Evolutionary conservation across 495 filamentous ascomycete genomes (phyloP).

Genomic region (Antarctomyces pellizariae): DNA sequence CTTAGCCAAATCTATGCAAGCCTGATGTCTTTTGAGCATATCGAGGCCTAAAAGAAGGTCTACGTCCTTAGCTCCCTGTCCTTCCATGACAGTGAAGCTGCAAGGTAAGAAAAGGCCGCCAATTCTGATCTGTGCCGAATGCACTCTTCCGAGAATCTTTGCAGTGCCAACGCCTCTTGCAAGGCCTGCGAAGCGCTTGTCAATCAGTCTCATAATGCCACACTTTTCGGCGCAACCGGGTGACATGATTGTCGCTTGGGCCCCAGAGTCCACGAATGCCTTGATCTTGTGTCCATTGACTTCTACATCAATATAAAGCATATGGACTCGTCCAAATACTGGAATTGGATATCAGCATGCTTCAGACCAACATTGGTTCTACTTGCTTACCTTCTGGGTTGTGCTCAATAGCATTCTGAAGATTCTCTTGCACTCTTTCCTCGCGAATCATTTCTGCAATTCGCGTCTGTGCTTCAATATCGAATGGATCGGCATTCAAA

Average conservation of each 20-base stretch:
- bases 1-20: slow-evolving; percentile 64
- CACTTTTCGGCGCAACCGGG: slow-evolving; percentile 73
- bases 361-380: not conserved
- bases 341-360: slow-evolving; percentile 4
- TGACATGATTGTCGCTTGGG: slow-evolving; percentile 97
- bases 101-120: slow-evolving; percentile 71
- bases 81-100: slow-evolving; percentile 99
- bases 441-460: slow-evolving; percentile 95
- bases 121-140: slow-evolving; percentile 82
- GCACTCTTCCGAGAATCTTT: slow-evolving; percentile 81
- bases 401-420: slow-evolving; percentile 88
- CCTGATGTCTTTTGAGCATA: slow-evolving; percentile 89
- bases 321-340: slow-evolving; percentile 85
- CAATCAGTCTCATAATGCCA: slow-evolving; percentile 93
- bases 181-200: slow-evolving; percentile 73
- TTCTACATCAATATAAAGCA: slow-evolving; percentile 91
- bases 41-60: slow-evolving; percentile 85
- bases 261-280: slow-evolving; percentile 92
- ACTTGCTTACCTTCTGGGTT: slow-evolving; percentile 65
- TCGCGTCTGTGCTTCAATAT: slow-evolving; percentile 67
- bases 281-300: slow-evolving; percentile 84
- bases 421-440: slow-evolving; percentile 77
- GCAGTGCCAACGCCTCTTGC: slow-evolving; percentile 87
- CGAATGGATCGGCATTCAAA: slow-evolving; percentile 81
- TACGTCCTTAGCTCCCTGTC: slow-evolving; percentile 93